Percentiles rank a stretch among this genome's conserved stretches.
Evolutionary conservation across 352 stramenopile species (phyloP).

Genomic region (Globisporangium paddicum): DNA sequence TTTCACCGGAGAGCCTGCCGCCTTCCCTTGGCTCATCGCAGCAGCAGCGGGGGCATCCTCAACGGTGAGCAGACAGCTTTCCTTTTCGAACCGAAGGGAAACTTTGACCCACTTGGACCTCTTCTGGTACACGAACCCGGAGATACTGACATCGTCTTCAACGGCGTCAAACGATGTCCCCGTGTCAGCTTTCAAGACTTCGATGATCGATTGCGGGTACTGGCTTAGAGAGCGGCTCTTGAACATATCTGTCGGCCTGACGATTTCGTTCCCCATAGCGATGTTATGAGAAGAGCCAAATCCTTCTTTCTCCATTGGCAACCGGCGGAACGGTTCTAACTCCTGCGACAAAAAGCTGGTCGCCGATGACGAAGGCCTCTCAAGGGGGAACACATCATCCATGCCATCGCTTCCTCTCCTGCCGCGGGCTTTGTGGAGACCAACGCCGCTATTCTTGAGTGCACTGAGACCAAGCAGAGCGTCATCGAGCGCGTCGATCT

Average conservation of each 20-base stretch:
- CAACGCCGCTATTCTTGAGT: conserved; percentile 12
- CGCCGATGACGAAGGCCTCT: conserved; percentile 49
- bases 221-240: conserved; percentile 67
- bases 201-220: conserved; percentile 65
- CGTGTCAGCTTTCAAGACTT: conserved; percentile 59
- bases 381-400: conserved; percentile 50
- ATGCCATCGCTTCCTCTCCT: conserved; percentile 32
- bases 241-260: conserved; percentile 70
- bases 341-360: conserved; percentile 65
- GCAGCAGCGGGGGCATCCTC: conserved; percentile 25
- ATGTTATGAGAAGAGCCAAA: conserved; percentile 62
- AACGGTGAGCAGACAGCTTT: conserved; percentile 44
- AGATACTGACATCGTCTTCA: conserved; percentile 48
- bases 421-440: conserved; percentile 11
- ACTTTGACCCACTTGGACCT: conserved; percentile 71
- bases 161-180: conserved; percentile 47
- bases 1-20: not conserved
- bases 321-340: conserved; percentile 53
- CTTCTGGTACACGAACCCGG: conserved; percentile 74
- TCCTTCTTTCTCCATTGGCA: conserved; percentile 70
- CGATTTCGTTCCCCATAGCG: conserved; percentile 42
- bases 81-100: conserved; percentile 64
- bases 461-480: conserved; percentile 20
- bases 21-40: not conserved
- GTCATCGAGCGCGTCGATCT: conserved; percentile 70